phyloP scores from a whole-genome alignment of 2,329 filamentous ascomycete genomes.

The Ophiostoma tasmaniense region DNA sequence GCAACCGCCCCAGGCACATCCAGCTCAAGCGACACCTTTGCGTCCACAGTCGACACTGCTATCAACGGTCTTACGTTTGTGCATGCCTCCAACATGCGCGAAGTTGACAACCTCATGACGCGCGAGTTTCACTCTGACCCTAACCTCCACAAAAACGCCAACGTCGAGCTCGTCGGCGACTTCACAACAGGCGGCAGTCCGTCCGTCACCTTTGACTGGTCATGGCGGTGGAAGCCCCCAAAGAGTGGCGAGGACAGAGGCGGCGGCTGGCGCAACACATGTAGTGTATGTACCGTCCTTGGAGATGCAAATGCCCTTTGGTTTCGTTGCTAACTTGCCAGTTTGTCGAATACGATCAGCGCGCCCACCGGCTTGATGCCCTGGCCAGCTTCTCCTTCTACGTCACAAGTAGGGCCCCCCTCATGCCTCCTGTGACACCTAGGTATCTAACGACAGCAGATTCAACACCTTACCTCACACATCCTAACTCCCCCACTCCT shows the following conservation, averaged over 20 bases:
- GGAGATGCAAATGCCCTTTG: not conserved
- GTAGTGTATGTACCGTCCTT: conserved; percentile 57
- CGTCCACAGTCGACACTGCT: conserved; percentile 53
- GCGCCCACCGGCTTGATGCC: conserved; percentile 79
- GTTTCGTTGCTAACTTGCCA: conserved; percentile 30
- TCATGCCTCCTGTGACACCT: not conserved
- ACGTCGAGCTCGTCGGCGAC: conserved; percentile 91
- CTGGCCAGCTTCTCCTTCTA: conserved; percentile 92
- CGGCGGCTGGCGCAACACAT: conserved; percentile 91
- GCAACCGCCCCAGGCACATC: conserved; percentile 15
- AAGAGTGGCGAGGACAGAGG: conserved; percentile 71
- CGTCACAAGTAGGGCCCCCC: conserved; percentile 59
- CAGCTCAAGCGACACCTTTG: conserved; percentile 3
- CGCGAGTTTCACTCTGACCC: conserved; percentile 95
- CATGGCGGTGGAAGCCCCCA: conserved; percentile 94
- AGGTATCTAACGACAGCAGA: conserved; percentile 29
- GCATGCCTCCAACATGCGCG: conserved; percentile 74
- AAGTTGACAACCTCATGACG: conserved; percentile 89
- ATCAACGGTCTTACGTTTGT: conserved; percentile 89
- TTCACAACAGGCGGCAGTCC: conserved; percentile 74
- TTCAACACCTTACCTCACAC: conserved; percentile 39
- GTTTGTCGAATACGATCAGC: conserved; percentile 96
- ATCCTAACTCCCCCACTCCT: conserved; percentile 53
- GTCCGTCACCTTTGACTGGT: conserved; percentile 86
- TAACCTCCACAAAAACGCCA: conserved; percentile 93